Evolutionary conservation across 805 yeast genomes (phyloP).

Genomic region (Saccharomyces jurei): DNA sequence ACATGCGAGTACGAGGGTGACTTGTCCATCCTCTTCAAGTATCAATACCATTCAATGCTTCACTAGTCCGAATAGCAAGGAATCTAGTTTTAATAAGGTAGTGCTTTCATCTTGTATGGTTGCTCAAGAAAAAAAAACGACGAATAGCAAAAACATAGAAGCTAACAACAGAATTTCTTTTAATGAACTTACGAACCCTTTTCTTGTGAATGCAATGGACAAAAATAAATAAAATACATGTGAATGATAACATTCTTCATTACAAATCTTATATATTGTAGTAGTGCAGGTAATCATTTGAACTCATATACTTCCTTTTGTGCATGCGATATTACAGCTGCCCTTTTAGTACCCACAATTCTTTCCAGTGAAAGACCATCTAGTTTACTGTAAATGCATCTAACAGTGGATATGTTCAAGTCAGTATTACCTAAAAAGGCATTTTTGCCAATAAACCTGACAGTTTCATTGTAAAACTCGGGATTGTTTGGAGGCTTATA

Average conservation of each 20-base stretch:
- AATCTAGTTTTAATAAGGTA: background rate
- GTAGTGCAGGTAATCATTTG: slow-evolving; percentile 25
- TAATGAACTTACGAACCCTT: background rate
- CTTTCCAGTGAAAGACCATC: slow-evolving; percentile 75
- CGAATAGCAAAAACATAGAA: background rate
- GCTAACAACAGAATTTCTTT: background rate
- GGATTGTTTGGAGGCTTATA: slow-evolving; percentile 85
- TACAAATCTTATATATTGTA: background rate
- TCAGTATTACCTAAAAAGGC: slow-evolving; percentile 45
- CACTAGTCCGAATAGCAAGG: background rate
- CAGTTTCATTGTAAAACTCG: slow-evolving; percentile 67
- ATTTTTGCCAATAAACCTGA: slow-evolving; percentile 56
- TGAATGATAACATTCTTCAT: background rate
- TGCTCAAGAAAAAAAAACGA: background rate
- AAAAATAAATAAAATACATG: background rate
- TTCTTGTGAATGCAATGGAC: background rate
- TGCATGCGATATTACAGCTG: slow-evolving; percentile 62
- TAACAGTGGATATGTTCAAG: slow-evolving; percentile 47
- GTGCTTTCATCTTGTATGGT: background rate
- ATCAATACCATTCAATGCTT: background rate
- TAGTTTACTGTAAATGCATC: slow-evolving; percentile 65
- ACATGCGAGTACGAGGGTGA: background rate
- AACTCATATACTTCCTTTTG: slow-evolving; percentile 72
- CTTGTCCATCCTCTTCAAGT: background rate
- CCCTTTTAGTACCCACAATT: slow-evolving; percentile 69